phyloP scores from a whole-genome alignment of 441 rosid species.

The Populus hybrid region DNA sequence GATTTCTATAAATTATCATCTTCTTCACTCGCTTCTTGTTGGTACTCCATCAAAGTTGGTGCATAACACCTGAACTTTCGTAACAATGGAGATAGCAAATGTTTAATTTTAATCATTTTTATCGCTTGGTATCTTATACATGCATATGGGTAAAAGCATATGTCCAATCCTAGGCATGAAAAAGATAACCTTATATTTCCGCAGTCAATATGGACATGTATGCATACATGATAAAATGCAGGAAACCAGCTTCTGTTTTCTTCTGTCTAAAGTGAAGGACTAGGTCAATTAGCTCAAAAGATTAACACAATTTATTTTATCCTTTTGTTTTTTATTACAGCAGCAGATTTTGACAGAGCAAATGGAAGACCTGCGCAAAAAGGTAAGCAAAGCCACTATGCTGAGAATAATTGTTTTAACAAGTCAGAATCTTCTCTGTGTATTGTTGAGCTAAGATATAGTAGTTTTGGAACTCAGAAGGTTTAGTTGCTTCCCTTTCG shows the following conservation, averaged over 20 bases:
- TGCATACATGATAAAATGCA: not conserved
- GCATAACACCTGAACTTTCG: not conserved
- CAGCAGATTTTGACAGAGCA: constrained; percentile 73
- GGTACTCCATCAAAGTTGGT: not conserved
- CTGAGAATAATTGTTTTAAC: too few species aligned
- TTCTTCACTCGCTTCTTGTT: not conserved
- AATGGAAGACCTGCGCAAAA: constrained; percentile 75
- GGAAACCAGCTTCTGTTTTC: not conserved
- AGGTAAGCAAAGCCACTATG: constrained; percentile 28
- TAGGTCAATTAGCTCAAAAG: not conserved
- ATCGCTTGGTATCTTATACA: not conserved
- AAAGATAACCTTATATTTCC: not conserved
- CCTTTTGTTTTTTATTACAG: constrained; percentile 27
- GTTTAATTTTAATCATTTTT: not conserved
- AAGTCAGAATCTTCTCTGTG: not conserved
- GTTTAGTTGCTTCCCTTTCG: not conserved
- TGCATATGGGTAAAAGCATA: not conserved
- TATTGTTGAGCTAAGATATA: not conserved
- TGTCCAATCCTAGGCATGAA: not conserved
- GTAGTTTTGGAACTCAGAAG: not conserved
- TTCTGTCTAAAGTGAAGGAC: not conserved
- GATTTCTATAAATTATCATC: not conserved
- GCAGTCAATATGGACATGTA: not conserved
- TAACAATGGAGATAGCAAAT: not conserved
- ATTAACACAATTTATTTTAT: not conserved